Evolutionary conservation across 768 basidiomycete genomes (phyloP).

Genomic region (Collybia mongolica): DNA sequence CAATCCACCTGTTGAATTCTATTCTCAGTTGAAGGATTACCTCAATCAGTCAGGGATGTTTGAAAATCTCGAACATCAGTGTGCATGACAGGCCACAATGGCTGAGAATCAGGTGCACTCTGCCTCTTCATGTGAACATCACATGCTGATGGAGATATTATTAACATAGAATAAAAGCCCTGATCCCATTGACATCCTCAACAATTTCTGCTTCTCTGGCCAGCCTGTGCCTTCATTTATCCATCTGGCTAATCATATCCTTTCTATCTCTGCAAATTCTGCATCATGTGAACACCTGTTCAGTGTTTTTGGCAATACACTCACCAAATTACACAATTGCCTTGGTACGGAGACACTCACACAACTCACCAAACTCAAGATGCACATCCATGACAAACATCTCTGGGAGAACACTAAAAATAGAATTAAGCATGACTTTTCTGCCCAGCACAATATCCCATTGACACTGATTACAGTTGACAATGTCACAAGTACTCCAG

Average conservation of each 20-base stretch:
- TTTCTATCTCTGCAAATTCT: constrained; percentile 26
- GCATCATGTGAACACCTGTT: constrained; percentile 29
- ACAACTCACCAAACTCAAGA: constrained; percentile 23
- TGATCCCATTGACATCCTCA: constrained; percentile 11
- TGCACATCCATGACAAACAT: constrained; percentile 25
- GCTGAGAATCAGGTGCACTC: too few species aligned
- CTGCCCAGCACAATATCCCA: too few species aligned
- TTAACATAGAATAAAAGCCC: constrained; percentile 4
- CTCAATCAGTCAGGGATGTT: constrained; percentile 2
- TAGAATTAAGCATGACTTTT: not conserved
- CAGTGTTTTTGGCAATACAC: constrained; percentile 26
- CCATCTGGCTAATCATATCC: constrained; percentile 15
- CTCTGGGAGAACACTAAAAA: constrained; percentile 1
- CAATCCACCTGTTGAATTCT: not conserved
- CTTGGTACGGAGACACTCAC: constrained; percentile 17
- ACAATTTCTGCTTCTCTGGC: constrained; percentile 6
- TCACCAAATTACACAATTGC: constrained; percentile 22
- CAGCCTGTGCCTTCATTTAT: constrained; percentile 13
- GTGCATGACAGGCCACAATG: not conserved
- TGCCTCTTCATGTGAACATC: too few species aligned
- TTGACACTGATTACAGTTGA: too few species aligned
- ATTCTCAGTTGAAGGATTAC: constrained; percentile 5
- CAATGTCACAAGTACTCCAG: too few species aligned
- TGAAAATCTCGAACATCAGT: constrained; percentile 1
- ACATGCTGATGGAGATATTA: too few species aligned